phyloP scores from a whole-genome alignment of 371 early-diverging fungal genomes.

The Mortierella sp. region DNA sequence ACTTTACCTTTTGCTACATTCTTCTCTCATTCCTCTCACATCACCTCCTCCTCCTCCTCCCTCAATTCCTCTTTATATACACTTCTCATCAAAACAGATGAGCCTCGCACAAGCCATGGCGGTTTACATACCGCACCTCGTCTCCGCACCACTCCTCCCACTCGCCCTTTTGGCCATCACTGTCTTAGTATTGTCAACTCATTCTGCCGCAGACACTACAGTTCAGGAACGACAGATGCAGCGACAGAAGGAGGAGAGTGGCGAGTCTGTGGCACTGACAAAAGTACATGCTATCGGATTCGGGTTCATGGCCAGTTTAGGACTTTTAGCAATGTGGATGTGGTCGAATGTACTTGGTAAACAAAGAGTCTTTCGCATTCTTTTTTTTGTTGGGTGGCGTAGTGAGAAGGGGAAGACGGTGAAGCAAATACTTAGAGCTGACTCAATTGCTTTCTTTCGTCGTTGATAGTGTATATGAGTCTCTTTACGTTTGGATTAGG shows the following conservation, averaged over 20 bases:
- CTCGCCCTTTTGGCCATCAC: constrained; percentile 42
- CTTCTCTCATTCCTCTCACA: background rate
- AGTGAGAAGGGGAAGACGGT: background rate
- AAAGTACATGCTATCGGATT: constrained; percentile 49
- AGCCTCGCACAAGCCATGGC: constrained; percentile 20
- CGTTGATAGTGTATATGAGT: constrained; percentile 33
- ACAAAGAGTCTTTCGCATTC: background rate
- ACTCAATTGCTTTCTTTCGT: background rate
- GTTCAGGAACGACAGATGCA: constrained; percentile 47
- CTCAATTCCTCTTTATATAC: background rate
- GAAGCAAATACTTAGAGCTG: background rate
- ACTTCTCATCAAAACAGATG: constrained; percentile 18
- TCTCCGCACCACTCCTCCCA: constrained; percentile 46
- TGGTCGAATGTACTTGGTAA: constrained; percentile 54
- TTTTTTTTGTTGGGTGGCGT: background rate
- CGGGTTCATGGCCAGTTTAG: constrained; percentile 47
- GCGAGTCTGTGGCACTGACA: constrained; percentile 42
- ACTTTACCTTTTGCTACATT: no score
- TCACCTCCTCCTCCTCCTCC: background rate
- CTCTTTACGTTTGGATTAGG: constrained; percentile 49
- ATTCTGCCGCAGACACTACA: constrained; percentile 52
- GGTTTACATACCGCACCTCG: constrained; percentile 32
- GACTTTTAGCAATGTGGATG: constrained; percentile 58
- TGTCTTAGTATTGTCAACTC: constrained; percentile 44
- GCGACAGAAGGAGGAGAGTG: constrained; percentile 42